Base-by-base conservation (phyloP, 495 filamentous ascomycete genomes). In the Coniosporium apollinis region DNA sequence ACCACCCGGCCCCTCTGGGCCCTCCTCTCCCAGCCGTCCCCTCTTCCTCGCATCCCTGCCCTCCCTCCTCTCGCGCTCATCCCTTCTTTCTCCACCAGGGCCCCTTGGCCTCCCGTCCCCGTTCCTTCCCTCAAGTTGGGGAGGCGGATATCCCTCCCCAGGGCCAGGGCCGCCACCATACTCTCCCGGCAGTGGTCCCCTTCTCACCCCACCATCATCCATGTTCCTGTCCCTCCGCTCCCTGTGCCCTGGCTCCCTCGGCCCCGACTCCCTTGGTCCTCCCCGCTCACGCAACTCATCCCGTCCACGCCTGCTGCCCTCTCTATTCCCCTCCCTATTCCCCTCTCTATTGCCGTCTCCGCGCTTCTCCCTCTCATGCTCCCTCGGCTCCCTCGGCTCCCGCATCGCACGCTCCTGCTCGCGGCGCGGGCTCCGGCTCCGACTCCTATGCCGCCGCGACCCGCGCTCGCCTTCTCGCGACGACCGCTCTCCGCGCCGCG, bases 1-100 rank as follows among this genome's bases (percentile, higher is more conserved):
- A 6, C 36, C 29, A 21, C 26, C n/a, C n/a, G n/a, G 29, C 18
- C 28, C 17, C 6, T 36, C 45, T 5, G 26, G 26, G 13, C 32
- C 42, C 2, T 22, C 17, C 6, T 39, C 45, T 5, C 28, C 29
- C 10, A 30, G 42, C 2, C 42, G 28, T 36, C 31, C 42, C 41
- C 46, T 41, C 42, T 48, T 48, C 31, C 40, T 16, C 11, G 8
- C 33, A 34, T 42, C 43, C 14, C 39, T 15, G 14, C 29, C 22
- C 8, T n/a, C 37, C 19, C 30, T 22, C 8, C 33, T 22, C 8
- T 33, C 29, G 10, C 30, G 17, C 10, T 26, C 29, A 15, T 39
- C 28, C 30, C 37, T 19, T 22, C 33, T 36, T 14, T 16, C 33
- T 7, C 25, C 36, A 32, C 36, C 28, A 11, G 19, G 19, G 5